phyloP scores from a whole-genome alignment of 2,329 filamentous ascomycete genomes.

The Penicillium sp. region DNA sequence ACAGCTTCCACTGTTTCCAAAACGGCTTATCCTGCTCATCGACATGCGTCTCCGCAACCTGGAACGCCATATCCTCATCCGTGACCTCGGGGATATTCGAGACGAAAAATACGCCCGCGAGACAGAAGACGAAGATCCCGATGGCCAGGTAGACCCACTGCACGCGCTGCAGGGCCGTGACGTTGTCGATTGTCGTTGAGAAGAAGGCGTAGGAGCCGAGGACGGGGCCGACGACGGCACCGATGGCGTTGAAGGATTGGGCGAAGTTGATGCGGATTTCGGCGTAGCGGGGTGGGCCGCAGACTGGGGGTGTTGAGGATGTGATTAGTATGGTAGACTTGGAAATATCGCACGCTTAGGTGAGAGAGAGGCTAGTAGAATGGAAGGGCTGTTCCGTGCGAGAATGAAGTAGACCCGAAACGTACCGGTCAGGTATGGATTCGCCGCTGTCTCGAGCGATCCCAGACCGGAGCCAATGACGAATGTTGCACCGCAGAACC shows the following conservation, averaged over 20 bases:
- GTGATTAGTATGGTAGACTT: no score
- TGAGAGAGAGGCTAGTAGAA: neutral
- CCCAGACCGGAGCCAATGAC: conserved; percentile 73
- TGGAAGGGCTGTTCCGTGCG: conserved; percentile 13
- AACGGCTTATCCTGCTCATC: conserved; percentile 62
- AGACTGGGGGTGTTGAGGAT: conserved; percentile 48
- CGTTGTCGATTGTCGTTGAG: conserved; percentile 60
- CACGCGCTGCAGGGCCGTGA: conserved; percentile 64
- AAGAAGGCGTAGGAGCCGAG: conserved; percentile 76
- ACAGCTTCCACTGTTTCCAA: conserved; percentile 71
- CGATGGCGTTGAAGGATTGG: conserved; percentile 76
- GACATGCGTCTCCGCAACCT: conserved; percentile 59
- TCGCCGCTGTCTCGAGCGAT: conserved; percentile 75
- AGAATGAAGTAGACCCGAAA: neutral
- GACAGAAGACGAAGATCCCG: conserved; percentile 68
- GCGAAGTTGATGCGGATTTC: conserved; percentile 77
- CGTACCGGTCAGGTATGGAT: conserved; percentile 68
- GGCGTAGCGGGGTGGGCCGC: conserved; percentile 72
- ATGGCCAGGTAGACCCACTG: conserved; percentile 83
- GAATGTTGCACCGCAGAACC: conserved; percentile 72
- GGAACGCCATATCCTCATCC: conserved; percentile 67
- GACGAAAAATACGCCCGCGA: conserved; percentile 68
- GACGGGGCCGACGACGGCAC: conserved; percentile 72
- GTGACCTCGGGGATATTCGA: conserved; percentile 72
- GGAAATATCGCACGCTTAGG: no score